A percentile compares a stretch with the other conserved stretches of the same genome.
phyloP scores from a whole-genome alignment of 176 grass and related monocot species.

The Saccharum officinarum region DNA sequence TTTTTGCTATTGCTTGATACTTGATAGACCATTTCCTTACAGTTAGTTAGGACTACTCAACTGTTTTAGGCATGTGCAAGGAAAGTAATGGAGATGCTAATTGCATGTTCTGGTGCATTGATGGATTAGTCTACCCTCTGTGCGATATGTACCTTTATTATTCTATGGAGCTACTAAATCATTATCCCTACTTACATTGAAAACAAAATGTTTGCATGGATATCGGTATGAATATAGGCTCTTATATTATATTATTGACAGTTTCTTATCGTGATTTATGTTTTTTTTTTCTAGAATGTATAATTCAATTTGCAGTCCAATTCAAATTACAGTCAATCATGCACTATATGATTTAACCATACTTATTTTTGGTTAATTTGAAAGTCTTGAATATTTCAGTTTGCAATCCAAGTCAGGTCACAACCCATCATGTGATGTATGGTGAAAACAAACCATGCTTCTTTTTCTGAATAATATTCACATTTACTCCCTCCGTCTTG shows the following conservation, averaged over 20 bases:
- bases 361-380: neutral
- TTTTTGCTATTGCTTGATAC: neutral
- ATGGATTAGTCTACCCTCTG: neutral
- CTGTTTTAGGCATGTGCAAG: neutral
- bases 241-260: neutral
- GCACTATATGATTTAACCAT: constrained; percentile 3
- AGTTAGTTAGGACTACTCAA: neutral
- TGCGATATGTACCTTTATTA: neutral
- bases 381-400: constrained; percentile 9
- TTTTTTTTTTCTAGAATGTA: neutral
- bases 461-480: constrained; percentile 18
- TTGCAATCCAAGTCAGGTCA: neutral
- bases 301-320: constrained; percentile 6
- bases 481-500: neutral
- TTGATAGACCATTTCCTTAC: constrained; percentile 7
- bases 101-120: constrained; percentile 15
- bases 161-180: neutral
- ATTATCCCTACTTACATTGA: neutral
- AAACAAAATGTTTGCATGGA: constrained; percentile 12
- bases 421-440: neutral
- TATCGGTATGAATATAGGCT: constrained; percentile 7
- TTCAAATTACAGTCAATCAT: neutral
- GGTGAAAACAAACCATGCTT: constrained; percentile 3
- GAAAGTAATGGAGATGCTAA: neutral
- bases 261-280: neutral